Percentiles rank a stretch among this genome's conserved stretches.
phyloP scores from a whole-genome alignment of 306 rosid species.

The Medicago ruthenica region DNA sequence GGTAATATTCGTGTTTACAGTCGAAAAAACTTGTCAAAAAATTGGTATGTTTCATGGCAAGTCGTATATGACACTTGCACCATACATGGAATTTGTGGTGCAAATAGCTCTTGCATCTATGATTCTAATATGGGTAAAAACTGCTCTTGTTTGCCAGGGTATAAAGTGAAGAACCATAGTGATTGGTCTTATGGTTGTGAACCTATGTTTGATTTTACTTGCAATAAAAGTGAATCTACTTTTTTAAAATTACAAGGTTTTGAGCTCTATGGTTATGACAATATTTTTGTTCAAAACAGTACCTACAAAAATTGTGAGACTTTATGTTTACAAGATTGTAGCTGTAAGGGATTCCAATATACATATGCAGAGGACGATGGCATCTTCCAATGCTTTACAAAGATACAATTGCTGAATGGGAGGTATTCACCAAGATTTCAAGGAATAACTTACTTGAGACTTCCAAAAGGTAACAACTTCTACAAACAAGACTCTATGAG shows the following conservation, averaged over 20 bases:
- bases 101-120: conserved; percentile 36
- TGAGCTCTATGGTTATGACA: conserved; percentile 54
- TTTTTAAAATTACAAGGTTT: background rate
- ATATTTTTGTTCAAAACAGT: background rate
- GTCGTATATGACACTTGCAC: background rate
- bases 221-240: conserved; percentile 17
- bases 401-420: no score
- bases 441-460: no score
- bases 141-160: conserved; percentile 44
- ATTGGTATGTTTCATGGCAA: conserved; percentile 50
- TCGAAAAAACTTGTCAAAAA: background rate
- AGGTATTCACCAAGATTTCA: no score
- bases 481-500: no score
- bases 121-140: conserved; percentile 26
- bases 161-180: conserved; percentile 18
- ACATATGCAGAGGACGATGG: no score
- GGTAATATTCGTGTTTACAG: conserved; percentile 47
- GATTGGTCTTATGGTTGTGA: conserved; percentile 58
- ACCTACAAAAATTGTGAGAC: conserved; percentile 34
- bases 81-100: conserved; percentile 49
- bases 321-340: conserved; percentile 36
- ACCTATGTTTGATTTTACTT: conserved; percentile 39
- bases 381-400: no score
- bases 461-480: no score
- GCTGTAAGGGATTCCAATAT: conserved; percentile 40